Conservation (phyloP, 805 yeast genomes). For the Lipomyces yamadae region DNA sequence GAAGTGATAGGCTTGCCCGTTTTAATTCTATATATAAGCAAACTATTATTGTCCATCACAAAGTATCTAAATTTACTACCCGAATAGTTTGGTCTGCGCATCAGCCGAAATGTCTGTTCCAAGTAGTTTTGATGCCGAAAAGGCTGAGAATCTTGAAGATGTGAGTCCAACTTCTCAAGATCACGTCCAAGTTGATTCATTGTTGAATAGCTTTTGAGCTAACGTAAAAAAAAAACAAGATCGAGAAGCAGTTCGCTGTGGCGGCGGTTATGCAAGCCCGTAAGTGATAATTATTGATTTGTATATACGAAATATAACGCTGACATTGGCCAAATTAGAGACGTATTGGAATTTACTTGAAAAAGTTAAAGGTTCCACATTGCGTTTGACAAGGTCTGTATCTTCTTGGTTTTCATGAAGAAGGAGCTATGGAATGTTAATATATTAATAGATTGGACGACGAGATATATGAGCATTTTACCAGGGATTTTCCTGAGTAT, state of each 20-base stretch:
- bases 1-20: neutral
- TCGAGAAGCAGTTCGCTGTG: slow-evolving; percentile 97
- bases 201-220: slow-evolving; percentile 25
- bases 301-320: neutral
- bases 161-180: slow-evolving; percentile 29
- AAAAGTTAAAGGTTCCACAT: slow-evolving; percentile 75
- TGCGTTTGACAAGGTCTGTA: slow-evolving; percentile 54
- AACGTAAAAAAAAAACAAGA: slow-evolving; percentile 42
- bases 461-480: slow-evolving; percentile 48
- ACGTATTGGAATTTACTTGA: slow-evolving; percentile 85
- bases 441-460: slow-evolving; percentile 44
- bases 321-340: slow-evolving; percentile 43
- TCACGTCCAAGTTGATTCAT: neutral
- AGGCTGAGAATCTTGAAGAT: slow-evolving; percentile 92
- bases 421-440: neutral
- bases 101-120: slow-evolving; percentile 22
- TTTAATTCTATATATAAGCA: neutral
- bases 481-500: slow-evolving; percentile 88
- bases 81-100: neutral
- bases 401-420: neutral
- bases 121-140: slow-evolving; percentile 72
- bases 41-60: no score
- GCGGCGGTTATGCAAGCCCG: slow-evolving; percentile 94
- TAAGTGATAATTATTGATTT: slow-evolving; percentile 22
- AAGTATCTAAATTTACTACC: no score